Evolutionary conservation across 306 rosid genomes (phyloP).

Genomic region (Acacia melanoxylon): DNA sequence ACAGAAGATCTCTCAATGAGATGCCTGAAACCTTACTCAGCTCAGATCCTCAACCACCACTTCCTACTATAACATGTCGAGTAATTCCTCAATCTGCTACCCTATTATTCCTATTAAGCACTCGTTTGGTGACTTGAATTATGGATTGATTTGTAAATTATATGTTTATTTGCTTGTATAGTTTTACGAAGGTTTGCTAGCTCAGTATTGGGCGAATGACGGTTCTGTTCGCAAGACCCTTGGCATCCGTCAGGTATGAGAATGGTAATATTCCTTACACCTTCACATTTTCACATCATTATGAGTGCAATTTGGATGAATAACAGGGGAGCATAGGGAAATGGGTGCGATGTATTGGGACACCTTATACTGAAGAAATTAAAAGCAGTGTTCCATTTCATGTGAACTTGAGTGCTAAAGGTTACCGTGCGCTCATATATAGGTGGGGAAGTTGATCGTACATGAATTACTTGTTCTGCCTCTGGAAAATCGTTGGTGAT

Average conservation of each 20-base stretch:
- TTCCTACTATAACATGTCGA: not conserved
- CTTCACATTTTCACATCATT: not conserved
- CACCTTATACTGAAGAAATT: not conserved
- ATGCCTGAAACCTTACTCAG: not conserved
- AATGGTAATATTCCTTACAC: not conserved
- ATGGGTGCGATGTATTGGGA: constrained; percentile 43
- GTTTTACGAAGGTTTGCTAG: constrained; percentile 14
- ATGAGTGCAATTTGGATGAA: not conserved
- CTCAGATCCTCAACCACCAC: not conserved
- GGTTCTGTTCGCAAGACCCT: constrained; percentile 41
- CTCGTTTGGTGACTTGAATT: not conserved
- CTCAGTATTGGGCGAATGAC: constrained; percentile 47
- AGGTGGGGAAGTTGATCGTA: constrained; percentile 17
- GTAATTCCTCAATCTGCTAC: not conserved
- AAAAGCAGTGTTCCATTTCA: constrained; percentile 28
- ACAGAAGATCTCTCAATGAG: constrained; percentile 1
- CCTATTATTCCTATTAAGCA: not conserved
- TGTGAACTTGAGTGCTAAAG: constrained; percentile 39
- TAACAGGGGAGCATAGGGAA: constrained; percentile 44
- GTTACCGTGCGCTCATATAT: constrained; percentile 42
- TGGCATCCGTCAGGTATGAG: constrained; percentile 36
- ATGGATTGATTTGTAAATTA: not conserved
- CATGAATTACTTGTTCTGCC: not conserved
- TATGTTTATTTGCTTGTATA: not conserved
- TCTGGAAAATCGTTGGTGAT: not conserved